These are phyloP conservation scores for Halophytophthora polymorphica DNA, from an alignment of 352 stramenopile genomes.

Conservation along the genomic window DNA sequence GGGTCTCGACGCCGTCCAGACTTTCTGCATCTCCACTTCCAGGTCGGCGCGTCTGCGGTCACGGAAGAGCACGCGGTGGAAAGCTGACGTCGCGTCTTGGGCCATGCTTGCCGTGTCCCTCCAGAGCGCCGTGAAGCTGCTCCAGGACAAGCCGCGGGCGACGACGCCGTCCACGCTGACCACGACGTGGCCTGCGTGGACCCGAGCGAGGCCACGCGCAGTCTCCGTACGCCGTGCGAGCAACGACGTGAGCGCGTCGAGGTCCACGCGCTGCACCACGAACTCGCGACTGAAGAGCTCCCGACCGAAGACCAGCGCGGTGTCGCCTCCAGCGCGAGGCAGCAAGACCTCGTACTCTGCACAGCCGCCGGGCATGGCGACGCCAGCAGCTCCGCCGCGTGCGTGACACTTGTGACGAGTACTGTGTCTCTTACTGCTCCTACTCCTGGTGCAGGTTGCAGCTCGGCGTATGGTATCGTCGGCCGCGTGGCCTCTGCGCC, in stretches of 20 bases:
- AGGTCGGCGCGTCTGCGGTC: slow-evolving; percentile 35
- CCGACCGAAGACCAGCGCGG: slow-evolving; percentile 22
- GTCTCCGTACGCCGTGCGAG: slow-evolving; percentile 4
- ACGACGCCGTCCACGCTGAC: slow-evolving; percentile 26
- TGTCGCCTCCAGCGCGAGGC: slow-evolving; percentile 9
- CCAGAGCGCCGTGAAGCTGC: slow-evolving; percentile 33
- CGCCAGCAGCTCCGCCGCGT: too few relatives aligned
- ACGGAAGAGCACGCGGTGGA: slow-evolving; percentile 21
- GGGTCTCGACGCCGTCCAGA: slow-evolving; percentile 5
- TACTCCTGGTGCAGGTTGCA: too few relatives aligned
- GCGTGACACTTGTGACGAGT: background rate
- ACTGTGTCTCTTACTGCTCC: too few relatives aligned
- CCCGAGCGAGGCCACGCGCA: slow-evolving; percentile 19
- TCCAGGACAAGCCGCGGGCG: slow-evolving; percentile 20
- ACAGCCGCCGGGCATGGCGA: slow-evolving; percentile 4
- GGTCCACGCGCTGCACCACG: slow-evolving; percentile 31
- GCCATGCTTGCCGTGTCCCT: background rate
- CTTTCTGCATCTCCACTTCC: slow-evolving; percentile 31
- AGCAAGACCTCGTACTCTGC: slow-evolving; percentile 35
- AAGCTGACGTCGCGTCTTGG: background rate
- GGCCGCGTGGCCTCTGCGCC: too few relatives aligned
- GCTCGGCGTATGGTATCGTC: too few relatives aligned
- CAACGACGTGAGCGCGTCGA: slow-evolving; percentile 10
- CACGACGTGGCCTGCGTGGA: slow-evolving; percentile 29
- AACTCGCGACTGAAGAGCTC: slow-evolving; percentile 45